These are phyloP conservation scores for Xylaria sp. DNA, from an alignment of 2,329 filamentous ascomycete species.

Conservation along the genomic window DNA sequence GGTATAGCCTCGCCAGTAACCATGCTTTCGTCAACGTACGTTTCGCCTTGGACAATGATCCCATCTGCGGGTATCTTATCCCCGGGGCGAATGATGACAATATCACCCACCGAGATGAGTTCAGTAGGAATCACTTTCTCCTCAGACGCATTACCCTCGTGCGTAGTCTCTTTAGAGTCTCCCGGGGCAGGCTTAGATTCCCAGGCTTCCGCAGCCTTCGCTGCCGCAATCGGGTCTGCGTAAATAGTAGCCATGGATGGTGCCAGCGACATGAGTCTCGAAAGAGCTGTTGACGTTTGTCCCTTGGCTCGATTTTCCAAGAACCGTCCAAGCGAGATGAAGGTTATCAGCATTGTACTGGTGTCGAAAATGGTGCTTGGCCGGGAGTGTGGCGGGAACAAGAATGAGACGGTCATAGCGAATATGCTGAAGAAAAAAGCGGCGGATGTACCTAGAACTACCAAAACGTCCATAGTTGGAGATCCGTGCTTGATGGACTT, in stretches of 20 bases:
- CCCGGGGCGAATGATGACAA: conserved; percentile 91
- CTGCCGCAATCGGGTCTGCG: conserved; percentile 89
- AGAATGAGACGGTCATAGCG: conserved; percentile 84
- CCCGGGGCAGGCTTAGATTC: conserved; percentile 55
- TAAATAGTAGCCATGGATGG: conserved; percentile 98
- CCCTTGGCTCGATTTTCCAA: conserved; percentile 96
- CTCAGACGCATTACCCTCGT: conserved; percentile 73
- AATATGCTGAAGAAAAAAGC: conserved; percentile 96
- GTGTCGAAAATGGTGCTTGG: conserved; percentile 96
- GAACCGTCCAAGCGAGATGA: conserved; percentile 90
- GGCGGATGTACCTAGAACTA: conserved; percentile 91
- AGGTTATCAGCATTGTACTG: conserved; percentile 97
- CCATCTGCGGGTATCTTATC: conserved; percentile 98
- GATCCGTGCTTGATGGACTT: conserved; percentile 91
- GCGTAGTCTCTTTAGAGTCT: conserved; percentile 59
- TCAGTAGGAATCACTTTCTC: conserved; percentile 92
- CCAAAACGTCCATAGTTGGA: conserved; percentile 97
- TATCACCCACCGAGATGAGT: conserved; percentile 90
- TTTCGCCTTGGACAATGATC: conserved; percentile 85
- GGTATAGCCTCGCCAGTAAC: conserved; percentile 98
- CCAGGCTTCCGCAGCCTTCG: conserved; percentile 89
- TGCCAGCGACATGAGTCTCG: conserved; percentile 92
- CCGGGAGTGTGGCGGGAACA: conserved; percentile 78
- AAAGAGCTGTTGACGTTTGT: conserved; percentile 93
- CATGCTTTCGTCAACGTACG: conserved; percentile 97